These are phyloP conservation scores for Lentithecium fluviatile DNA, from an alignment of 495 filamentous ascomycete species.

Conservation along the genomic window DNA sequence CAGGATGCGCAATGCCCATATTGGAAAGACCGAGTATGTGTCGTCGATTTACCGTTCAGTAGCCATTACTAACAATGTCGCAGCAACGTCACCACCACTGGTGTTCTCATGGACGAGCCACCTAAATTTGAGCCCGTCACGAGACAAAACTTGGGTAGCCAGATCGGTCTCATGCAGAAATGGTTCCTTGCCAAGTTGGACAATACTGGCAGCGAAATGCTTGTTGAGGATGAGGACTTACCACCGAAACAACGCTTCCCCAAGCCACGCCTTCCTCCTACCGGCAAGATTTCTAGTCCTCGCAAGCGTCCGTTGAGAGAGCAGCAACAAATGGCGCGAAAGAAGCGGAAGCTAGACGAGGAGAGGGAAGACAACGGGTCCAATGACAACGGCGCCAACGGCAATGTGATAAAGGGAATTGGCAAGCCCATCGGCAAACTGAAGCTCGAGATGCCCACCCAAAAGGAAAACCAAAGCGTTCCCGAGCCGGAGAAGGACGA, in stretches of 20 bases:
- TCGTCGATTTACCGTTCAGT: conserved; percentile 24
- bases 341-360: conserved; percentile 56
- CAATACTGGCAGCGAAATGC: conserved; percentile 72
- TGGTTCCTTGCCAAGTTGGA: conserved; percentile 89
- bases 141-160: conserved; percentile 66
- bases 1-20: conserved; percentile 76
- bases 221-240: conserved; percentile 93
- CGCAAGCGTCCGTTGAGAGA: conserved; percentile 82
- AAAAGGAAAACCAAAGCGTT: conserved; percentile 31
- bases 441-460: conserved; percentile 41
- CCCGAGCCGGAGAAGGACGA: conserved; percentile 42
- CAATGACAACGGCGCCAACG: conserved; percentile 26
- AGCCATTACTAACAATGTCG: conserved; percentile 28
- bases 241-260: conserved; percentile 86
- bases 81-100: conserved; percentile 50
- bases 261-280: conserved; percentile 90
- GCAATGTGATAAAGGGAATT: conserved; percentile 14
- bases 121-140: conserved; percentile 77
- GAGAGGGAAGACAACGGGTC: conserved; percentile 32
- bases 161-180: conserved; percentile 81
- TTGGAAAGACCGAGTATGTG: conserved; percentile 65
- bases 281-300: conserved; percentile 88
- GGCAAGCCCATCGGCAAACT: conserved; percentile 40
- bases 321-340: conserved; percentile 68
- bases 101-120: conserved; percentile 67